Evolutionary conservation across 2,329 filamentous ascomycete genomes (phyloP), one percentile per base, ranked within the genome.

Genomic region (Didymella pomorum): DNA sequence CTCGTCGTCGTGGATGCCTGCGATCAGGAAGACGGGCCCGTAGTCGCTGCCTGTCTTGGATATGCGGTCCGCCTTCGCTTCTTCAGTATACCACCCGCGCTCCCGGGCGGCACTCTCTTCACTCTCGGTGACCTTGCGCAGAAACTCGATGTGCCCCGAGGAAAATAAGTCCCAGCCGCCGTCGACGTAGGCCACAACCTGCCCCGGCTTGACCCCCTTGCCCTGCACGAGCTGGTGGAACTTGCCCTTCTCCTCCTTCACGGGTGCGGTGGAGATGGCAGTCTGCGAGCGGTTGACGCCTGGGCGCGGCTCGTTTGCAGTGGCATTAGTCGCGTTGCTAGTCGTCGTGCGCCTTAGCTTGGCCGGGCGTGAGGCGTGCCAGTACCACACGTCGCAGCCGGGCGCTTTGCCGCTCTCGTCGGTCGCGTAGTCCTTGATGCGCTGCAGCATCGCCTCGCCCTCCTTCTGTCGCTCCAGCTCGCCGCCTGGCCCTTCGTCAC

Each of bases 121-220:
- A 0, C 84, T 82, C 63, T 89, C 80, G 9, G 89, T 83, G 3
- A 99, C 94, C 39, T 86, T 84, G 45, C 89, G 87, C 53, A 99
- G 83, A 68, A 99, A 99, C 75, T 96, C 93, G 68, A 99, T 98
- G 75, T 99, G 95, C 0, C 95, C 95, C 47, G 92, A 96, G 0
- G 92, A 97, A 79, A 99, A 99, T 21, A 99, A 84, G 74, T 99
- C 95, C 76, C 96, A 99, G 1, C 94, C 95, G 46, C 95, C 95
- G 67, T 99, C 95, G 8, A 98, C 94, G 74, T 99, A 99, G 43
- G 97, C 88, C 29, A 99, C 84, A 10, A 90, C 84, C 79, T 98
- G 95, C 0, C 91, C 94, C 0, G 87, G 87, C 69, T 84, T 86
- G 0, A 91, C 89, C 0, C 84, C 84, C n/a, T 84, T 84, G 3